Evolutionary conservation across 106 monocot species (phyloP).

Genomic region (Dendrobium catenatum): DNA sequence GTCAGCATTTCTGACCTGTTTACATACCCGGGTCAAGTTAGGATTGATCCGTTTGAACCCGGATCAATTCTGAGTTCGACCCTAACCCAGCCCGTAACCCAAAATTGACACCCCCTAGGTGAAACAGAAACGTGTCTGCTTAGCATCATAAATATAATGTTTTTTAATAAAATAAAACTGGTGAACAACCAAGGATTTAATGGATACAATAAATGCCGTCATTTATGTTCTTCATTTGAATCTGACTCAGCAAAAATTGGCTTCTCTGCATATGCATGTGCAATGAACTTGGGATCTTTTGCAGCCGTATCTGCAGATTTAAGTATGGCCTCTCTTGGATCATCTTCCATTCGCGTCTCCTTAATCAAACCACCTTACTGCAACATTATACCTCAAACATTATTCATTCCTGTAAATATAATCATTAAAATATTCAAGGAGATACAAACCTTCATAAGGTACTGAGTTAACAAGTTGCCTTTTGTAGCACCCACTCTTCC

Average conservation of each 20-base stretch:
- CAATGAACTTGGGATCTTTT: slow-evolving; percentile 87
- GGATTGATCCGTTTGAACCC: too few species aligned
- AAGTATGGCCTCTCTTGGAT: slow-evolving; percentile 95
- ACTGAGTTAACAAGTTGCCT: slow-evolving; percentile 91
- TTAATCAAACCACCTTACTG: slow-evolving; percentile 96
- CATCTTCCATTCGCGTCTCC: slow-evolving; percentile 99
- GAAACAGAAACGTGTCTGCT: too few species aligned
- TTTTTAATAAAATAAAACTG: too few species aligned
- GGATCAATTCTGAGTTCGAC: too few species aligned
- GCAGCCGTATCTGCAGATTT: slow-evolving; percentile 84
- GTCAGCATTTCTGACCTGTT: too few species aligned
- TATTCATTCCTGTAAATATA: not conserved
- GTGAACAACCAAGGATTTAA: not conserved
- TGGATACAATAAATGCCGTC: not conserved
- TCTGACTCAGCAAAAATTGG: too few species aligned
- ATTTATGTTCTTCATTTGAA: too few species aligned
- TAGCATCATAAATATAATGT: too few species aligned
- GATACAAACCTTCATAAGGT: slow-evolving; percentile 74
- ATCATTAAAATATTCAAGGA: slow-evolving; percentile 9
- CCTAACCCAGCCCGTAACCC: too few species aligned
- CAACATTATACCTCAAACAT: slow-evolving; percentile 11
- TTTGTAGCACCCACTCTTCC: slow-evolving; percentile 91
- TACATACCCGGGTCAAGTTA: too few species aligned
- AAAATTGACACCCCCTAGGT: too few species aligned
- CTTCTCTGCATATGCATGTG: slow-evolving; percentile 79